Conservation (phyloP, 768 basidiomycete genomes). For the Boletus patriciae region DNA sequence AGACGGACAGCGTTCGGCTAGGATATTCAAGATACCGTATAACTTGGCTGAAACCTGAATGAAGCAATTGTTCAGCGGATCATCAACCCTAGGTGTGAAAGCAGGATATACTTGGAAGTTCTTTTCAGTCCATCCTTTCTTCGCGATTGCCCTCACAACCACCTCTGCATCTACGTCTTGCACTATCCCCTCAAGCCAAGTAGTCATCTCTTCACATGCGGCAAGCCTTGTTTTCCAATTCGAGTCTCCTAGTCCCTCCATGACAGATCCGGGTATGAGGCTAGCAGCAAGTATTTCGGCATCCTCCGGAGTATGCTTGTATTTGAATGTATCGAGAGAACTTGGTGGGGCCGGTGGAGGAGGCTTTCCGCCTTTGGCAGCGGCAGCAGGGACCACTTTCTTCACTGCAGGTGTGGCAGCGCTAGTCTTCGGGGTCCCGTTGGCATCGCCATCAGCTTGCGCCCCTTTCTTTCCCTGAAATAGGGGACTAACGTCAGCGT, state of each 20-base stretch:
- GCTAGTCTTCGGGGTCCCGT: slow-evolving; percentile 20
- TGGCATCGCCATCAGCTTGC: slow-evolving; percentile 33
- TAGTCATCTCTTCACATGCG: slow-evolving; percentile 80
- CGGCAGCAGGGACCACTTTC: slow-evolving; percentile 42
- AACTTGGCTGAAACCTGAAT: slow-evolving; percentile 85
- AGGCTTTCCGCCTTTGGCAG: slow-evolving; percentile 48
- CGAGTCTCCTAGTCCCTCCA: slow-evolving; percentile 74
- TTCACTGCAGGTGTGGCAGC: slow-evolving; percentile 38
- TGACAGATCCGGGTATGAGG: slow-evolving; percentile 66
- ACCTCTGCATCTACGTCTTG: slow-evolving; percentile 82
- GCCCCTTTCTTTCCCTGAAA: slow-evolving; percentile 53
- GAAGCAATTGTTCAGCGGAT: slow-evolving; percentile 9
- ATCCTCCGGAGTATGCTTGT: slow-evolving; percentile 87
- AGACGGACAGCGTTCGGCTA: slow-evolving; percentile 77
- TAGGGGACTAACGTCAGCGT: slow-evolving; percentile 2
- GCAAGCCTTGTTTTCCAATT: slow-evolving; percentile 94
- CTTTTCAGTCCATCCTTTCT: slow-evolving; percentile 98
- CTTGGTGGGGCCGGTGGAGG: slow-evolving; percentile 49
- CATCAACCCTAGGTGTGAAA: neutral
- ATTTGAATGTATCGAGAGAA: slow-evolving; percentile 83
- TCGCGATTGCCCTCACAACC: slow-evolving; percentile 79
- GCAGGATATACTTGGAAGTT: slow-evolving; percentile 80
- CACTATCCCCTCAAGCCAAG: slow-evolving; percentile 74
- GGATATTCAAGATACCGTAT: slow-evolving; percentile 69
- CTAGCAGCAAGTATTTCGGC: slow-evolving; percentile 79